phyloP scores from a whole-genome alignment of 805 yeast species.

The Saccharomycopsis capsularis region DNA sequence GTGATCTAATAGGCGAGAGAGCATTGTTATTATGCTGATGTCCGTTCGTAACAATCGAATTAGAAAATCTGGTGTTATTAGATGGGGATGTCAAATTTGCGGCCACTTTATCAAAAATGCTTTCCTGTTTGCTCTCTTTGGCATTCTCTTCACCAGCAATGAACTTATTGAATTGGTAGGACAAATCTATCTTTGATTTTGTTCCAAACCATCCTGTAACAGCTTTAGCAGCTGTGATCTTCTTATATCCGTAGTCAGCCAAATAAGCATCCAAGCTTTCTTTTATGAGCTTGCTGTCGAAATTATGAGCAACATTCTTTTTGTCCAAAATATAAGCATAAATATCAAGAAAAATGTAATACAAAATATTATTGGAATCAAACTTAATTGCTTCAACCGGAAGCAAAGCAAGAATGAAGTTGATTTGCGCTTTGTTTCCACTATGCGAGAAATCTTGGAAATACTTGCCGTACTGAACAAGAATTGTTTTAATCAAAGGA shows the following conservation, averaged over 20 bases:
- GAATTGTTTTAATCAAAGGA: slow-evolving; percentile 11
- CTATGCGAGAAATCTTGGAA: neutral
- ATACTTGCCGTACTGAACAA: slow-evolving; percentile 14
- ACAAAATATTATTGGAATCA: slow-evolving; percentile 11
- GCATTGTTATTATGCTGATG: neutral
- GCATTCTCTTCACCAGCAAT: slow-evolving; percentile 21
- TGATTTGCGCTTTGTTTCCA: slow-evolving; percentile 15
- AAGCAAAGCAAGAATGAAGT: slow-evolving; percentile 17
- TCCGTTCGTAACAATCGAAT: neutral
- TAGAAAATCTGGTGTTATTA: no score
- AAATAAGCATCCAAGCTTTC: slow-evolving; percentile 10
- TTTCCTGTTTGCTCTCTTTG: slow-evolving; percentile 1
- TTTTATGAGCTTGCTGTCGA: slow-evolving; percentile 2
- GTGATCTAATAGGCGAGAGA: slow-evolving; percentile 8
- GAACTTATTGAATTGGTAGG: slow-evolving; percentile 20
- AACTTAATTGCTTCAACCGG: slow-evolving; percentile 19
- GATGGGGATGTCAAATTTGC: no score
- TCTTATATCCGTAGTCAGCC: slow-evolving; percentile 13
- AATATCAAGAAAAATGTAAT: slow-evolving; percentile 16
- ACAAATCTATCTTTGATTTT: slow-evolving; percentile 17
- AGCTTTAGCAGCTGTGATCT: slow-evolving; percentile 5
- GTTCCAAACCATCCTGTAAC: slow-evolving; percentile 19
- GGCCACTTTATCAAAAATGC: slow-evolving; percentile 19
- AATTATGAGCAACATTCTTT: slow-evolving; percentile 1
- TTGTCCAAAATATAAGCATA: slow-evolving; percentile 16